A percentile compares a stretch with the other conserved stretches of the same genome.
These are phyloP conservation scores for Globisporangium irregulare DNA, from an alignment of 352 stramenopile genomes.

Conservation along the genomic window DNA sequence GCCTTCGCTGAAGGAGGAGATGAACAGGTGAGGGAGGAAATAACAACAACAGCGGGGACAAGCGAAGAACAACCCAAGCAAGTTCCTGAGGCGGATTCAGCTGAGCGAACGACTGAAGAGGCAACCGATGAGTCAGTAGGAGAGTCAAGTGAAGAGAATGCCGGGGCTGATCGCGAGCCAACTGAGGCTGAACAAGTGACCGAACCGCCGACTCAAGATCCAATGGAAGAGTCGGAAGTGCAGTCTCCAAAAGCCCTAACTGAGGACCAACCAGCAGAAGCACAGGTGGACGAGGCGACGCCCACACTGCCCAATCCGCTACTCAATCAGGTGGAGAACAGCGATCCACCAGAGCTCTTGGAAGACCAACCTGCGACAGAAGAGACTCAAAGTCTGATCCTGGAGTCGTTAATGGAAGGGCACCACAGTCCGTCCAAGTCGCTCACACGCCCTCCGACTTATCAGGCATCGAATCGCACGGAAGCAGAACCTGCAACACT, in stretches of 20 bases:
- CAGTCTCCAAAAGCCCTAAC: background rate
- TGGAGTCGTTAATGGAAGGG: background rate
- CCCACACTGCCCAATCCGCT: background rate
- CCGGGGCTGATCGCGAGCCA: background rate
- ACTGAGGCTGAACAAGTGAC: background rate
- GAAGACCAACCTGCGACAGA: background rate
- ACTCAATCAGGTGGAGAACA: background rate
- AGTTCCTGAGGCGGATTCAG: background rate
- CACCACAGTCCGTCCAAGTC: background rate
- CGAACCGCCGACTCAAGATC: background rate
- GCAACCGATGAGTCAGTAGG: background rate
- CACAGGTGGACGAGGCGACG: background rate
- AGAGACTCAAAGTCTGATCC: background rate
- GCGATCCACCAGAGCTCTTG: background rate
- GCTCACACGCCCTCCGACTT: background rate
- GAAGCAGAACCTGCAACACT: background rate
- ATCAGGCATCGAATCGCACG: background rate
- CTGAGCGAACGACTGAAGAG: background rate
- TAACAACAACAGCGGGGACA: background rate
- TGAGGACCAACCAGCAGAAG: background rate
- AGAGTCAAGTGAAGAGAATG: background rate
- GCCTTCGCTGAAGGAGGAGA: background rate
- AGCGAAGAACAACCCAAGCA: background rate
- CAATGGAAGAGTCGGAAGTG: background rate
- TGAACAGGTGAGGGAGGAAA: background rate